These are phyloP conservation scores for Capsicum rhomboideum DNA, from an alignment of 257 asterid species.

Conservation along the genomic window DNA sequence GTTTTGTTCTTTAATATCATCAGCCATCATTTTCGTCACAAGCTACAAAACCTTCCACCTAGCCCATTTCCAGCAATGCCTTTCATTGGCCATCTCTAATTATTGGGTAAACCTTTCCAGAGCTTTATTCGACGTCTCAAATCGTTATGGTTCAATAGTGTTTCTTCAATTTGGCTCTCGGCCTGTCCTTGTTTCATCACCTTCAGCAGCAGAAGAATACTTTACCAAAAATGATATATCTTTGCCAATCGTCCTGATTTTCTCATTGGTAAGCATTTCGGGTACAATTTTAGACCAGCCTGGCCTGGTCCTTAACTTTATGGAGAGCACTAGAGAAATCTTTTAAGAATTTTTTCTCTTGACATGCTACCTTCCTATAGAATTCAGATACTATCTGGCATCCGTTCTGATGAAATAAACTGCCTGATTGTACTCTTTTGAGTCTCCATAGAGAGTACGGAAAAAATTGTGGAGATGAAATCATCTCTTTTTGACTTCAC, in stretches of 20 bases:
- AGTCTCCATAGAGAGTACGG: background rate
- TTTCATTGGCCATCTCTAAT: too few relatives aligned
- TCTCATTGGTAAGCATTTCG: slow-evolving; percentile 39
- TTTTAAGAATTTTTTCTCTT: slow-evolving; percentile 33
- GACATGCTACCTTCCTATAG: slow-evolving; percentile 39
- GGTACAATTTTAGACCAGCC: slow-evolving; percentile 32
- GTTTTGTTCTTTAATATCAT: too few relatives aligned
- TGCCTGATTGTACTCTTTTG: slow-evolving; percentile 18
- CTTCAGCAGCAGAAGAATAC: slow-evolving; percentile 44
- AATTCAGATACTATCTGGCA: slow-evolving; percentile 20
- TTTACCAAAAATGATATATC: slow-evolving; percentile 37
- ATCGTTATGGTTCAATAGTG: slow-evolving; percentile 29
- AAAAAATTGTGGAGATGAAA: slow-evolving; percentile 42
- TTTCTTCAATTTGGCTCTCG: slow-evolving; percentile 46
- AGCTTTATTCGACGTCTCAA: slow-evolving; percentile 11
- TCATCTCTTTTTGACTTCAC: slow-evolving; percentile 29
- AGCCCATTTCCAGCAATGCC: too few relatives aligned
- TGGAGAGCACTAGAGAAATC: slow-evolving; percentile 26
- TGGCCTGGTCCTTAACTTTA: slow-evolving; percentile 26
- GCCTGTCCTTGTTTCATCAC: slow-evolving; percentile 50
- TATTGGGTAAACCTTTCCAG: too few relatives aligned
- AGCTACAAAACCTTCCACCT: too few relatives aligned
- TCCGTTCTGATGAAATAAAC: slow-evolving; percentile 35
- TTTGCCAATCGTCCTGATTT: slow-evolving; percentile 55
- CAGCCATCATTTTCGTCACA: too few relatives aligned